A percentile compares a stretch with the other conserved stretches of the same genome.
phyloP scores from a whole-genome alignment of 192 early-diverging fungal genomes.

The Gaertneriomyces sp. region DNA sequence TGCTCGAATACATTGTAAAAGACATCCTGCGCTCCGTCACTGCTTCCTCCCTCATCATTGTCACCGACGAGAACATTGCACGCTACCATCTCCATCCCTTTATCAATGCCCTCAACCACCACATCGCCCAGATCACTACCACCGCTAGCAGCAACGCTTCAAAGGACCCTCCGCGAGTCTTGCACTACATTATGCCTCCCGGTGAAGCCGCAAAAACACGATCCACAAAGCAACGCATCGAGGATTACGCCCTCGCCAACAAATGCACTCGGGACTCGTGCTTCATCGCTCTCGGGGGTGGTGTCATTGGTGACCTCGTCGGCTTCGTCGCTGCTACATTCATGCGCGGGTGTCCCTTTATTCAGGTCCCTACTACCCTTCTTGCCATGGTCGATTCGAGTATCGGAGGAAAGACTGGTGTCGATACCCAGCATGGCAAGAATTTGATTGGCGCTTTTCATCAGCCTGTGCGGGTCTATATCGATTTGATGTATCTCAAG shows the following conservation, averaged over 20 bases:
- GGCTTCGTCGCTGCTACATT: conserved; percentile 98
- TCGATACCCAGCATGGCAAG: conserved; percentile 95
- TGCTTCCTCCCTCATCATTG: conserved; percentile 78
- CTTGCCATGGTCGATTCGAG: conserved; percentile 98
- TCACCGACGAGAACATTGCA: conserved; percentile 84
- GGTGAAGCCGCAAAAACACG: conserved; percentile 89
- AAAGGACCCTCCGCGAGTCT: conserved; percentile 47
- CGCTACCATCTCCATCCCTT: conserved; percentile 67
- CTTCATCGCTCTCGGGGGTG: conserved; percentile 91
- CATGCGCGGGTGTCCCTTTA: conserved; percentile 92
- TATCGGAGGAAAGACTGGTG: conserved; percentile 93
- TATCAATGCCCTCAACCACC: conserved; percentile 48
- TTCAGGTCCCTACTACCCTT: conserved; percentile 94
- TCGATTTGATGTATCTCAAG: conserved; percentile 79
- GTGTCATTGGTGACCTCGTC: conserved; percentile 93
- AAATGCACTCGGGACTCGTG: conserved; percentile 90
- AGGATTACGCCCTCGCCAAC: conserved; percentile 84
- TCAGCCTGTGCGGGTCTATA: conserved; percentile 90
- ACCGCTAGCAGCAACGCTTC: neutral
- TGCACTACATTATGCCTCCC: conserved; percentile 76
- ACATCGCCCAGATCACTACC: conserved; percentile 19
- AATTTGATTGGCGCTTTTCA: conserved; percentile 95
- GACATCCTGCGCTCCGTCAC: conserved; percentile 70
- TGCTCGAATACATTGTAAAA: conserved; percentile 67
- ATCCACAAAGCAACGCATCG: conserved; percentile 77